Base-by-base conservation (phyloP, 345 rosid species). In the Hirschfeldia incana region DNA sequence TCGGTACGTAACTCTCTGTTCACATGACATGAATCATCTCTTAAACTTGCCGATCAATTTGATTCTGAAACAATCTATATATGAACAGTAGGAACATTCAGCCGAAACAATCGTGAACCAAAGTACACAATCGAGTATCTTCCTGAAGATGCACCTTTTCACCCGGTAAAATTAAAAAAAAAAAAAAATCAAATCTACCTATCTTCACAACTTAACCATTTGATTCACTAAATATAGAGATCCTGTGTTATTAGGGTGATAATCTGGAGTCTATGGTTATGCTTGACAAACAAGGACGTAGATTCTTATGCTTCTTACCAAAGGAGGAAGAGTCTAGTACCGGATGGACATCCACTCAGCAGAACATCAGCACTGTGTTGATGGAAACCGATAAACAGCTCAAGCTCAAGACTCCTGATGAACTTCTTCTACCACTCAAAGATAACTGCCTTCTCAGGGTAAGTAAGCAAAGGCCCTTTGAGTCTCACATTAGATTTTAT, bases 401-500 rank as follows among this genome's bases (percentile, higher is more conserved):
- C 73, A 90, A 88, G 82, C 78, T 93, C 85, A 91, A 91, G 91
- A 91, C 93, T 28, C 96, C 98, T 6, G 99, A 95, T 82, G 97
- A 95, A 76, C 82, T 91, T 30, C 94, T 95, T 70, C 94, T 89
- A 85, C 84, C 76, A 65, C 83, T 92, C 37, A 85, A 84, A 74
- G 96, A 44, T 3, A 77, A 15, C 21, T 95, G 99, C 84, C 85
- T 91, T 79, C 0, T 88, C 67, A 87, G 96, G 62, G 98, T 94
- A 44, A 16, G 81, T 15, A 34, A 5, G 37, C 1, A 39, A 49
- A 15, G 21, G 57, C 57, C 4, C 16, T 12, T 12, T 30, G 39
- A 8, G 10, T 6, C 30, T 8, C 32, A 12, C 4, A 69, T 74
- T 1, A 4, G 4, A 69, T 74, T 16, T 17, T 17, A 0, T 44